phyloP scores from a whole-genome alignment of 1,139 yeast genomes.

The Hansenula lynferdii region DNA sequence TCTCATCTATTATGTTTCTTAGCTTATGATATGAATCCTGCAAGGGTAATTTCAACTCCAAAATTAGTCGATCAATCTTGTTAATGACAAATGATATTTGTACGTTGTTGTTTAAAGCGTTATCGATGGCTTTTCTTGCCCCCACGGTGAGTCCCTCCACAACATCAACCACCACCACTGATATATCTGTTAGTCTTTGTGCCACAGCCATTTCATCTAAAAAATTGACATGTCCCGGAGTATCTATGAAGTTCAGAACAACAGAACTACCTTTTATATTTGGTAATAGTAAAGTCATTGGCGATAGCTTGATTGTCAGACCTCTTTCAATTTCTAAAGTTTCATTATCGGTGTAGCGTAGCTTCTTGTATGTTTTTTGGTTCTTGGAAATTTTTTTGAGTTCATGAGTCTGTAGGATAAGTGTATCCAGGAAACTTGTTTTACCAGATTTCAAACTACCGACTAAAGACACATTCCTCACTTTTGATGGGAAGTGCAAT shows the following conservation, averaged over 20 bases:
- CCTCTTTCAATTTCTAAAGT: slow-evolving; percentile 68
- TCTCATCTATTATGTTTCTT: slow-evolving; percentile 52
- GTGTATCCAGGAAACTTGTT: slow-evolving; percentile 68
- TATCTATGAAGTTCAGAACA: slow-evolving; percentile 63
- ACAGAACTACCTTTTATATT: slow-evolving; percentile 52
- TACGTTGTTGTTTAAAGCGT: slow-evolving; percentile 41
- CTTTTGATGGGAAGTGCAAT: slow-evolving; percentile 54
- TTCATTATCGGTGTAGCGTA: slow-evolving; percentile 69
- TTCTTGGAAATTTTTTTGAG: slow-evolving; percentile 26
- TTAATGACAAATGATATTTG: slow-evolving; percentile 65
- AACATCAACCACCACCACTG: slow-evolving; percentile 70
- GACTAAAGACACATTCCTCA: slow-evolving; percentile 75
- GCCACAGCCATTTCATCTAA: slow-evolving; percentile 66
- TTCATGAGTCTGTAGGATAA: slow-evolving; percentile 61
- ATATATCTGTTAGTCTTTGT: slow-evolving; percentile 58
- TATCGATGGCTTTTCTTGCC: slow-evolving; percentile 43
- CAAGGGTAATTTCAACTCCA: slow-evolving; percentile 76
- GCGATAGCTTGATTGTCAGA: slow-evolving; percentile 57
- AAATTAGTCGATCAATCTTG: slow-evolving; percentile 74
- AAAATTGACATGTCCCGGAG: slow-evolving; percentile 92
- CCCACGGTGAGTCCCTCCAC: slow-evolving; percentile 73
- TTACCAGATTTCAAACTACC: slow-evolving; percentile 90
- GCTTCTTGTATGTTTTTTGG: slow-evolving; percentile 34
- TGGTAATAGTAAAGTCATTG: slow-evolving; percentile 59
- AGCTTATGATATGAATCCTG: slow-evolving; percentile 70